These are phyloP conservation scores for Hypoxylon cercidicola DNA, from an alignment of 495 filamentous ascomycete species.

Conservation along the genomic window DNA sequence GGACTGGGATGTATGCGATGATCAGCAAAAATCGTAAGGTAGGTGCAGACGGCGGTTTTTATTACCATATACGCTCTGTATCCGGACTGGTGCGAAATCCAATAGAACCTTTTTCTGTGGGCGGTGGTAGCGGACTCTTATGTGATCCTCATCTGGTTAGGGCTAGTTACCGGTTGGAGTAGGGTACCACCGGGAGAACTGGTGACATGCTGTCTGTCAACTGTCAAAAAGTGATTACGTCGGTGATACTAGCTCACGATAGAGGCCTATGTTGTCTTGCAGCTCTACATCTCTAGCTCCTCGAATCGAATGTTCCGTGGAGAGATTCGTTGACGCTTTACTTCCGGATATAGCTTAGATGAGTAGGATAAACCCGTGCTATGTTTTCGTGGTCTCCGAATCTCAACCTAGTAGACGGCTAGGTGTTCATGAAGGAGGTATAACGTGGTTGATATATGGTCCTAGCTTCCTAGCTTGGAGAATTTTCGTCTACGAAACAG, in stretches of 20 bases:
- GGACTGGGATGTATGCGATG: too few species aligned
- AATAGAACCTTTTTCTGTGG: background rate
- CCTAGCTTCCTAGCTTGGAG: constrained; percentile 13
- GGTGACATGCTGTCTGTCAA: background rate
- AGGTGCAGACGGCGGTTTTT: too few species aligned
- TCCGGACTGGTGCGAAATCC: background rate
- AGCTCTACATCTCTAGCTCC: background rate
- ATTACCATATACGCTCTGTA: too few species aligned
- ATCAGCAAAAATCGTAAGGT: too few species aligned
- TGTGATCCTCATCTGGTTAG: constrained; percentile 7
- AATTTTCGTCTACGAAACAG: constrained; percentile 22
- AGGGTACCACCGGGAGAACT: constrained; percentile 12
- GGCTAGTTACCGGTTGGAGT: constrained; percentile 1
- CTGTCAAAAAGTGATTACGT: background rate
- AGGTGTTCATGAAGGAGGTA: constrained; percentile 13
- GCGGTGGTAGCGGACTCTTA: background rate
- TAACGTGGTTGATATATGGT: constrained; percentile 36
- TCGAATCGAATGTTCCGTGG: background rate
- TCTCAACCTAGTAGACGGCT: constrained; percentile 11
- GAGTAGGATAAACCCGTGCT: background rate
- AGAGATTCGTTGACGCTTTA: background rate
- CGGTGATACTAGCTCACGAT: background rate
- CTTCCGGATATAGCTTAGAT: constrained; percentile 8
- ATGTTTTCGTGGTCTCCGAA: background rate
- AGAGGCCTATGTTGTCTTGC: background rate